phyloP scores from a whole-genome alignment of 2,329 filamentous ascomycete species.

The Sporothrix dimorphospora region DNA sequence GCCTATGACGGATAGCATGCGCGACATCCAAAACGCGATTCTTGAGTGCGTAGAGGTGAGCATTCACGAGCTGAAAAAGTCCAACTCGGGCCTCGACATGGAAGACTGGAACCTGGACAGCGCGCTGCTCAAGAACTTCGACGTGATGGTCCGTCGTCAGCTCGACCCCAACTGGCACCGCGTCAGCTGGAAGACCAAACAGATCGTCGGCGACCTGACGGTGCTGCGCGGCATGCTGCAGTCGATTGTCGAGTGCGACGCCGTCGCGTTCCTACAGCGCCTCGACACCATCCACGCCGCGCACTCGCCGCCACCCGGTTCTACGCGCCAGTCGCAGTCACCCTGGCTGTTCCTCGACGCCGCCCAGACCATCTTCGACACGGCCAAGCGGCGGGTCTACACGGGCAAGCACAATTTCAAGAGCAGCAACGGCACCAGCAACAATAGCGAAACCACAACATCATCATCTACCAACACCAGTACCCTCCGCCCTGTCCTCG shows the following conservation, averaged over 20 bases:
- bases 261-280: slow-evolving; percentile 88
- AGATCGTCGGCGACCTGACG: slow-evolving; percentile 88
- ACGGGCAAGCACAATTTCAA: slow-evolving; percentile 64
- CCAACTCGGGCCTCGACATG: slow-evolving; percentile 87
- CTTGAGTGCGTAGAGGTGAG: slow-evolving; percentile 96
- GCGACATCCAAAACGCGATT: slow-evolving; percentile 88
- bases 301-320: slow-evolving; percentile 84
- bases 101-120: slow-evolving; percentile 97
- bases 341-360: slow-evolving; percentile 97
- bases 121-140: slow-evolving; percentile 89
- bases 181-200: slow-evolving; percentile 90
- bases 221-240: slow-evolving; percentile 83
- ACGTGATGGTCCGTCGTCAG: slow-evolving; percentile 83
- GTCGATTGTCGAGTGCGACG: slow-evolving; percentile 80
- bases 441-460: slow-evolving; percentile 38
- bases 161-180: slow-evolving; percentile 97
- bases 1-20: slow-evolving; percentile 93
- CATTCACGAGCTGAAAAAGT: slow-evolving; percentile 90
- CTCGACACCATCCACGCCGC: slow-evolving; percentile 92
- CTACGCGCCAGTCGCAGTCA: slow-evolving; percentile 84
- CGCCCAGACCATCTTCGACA: slow-evolving; percentile 90
- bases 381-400: slow-evolving; percentile 86
- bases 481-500: slow-evolving; percentile 76
- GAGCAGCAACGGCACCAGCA: slow-evolving; percentile 46
- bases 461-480: slow-evolving; percentile 50